Base-by-base conservation (phyloP, 2,329 filamentous ascomycete species). In the Aspergillus sp. region DNA sequence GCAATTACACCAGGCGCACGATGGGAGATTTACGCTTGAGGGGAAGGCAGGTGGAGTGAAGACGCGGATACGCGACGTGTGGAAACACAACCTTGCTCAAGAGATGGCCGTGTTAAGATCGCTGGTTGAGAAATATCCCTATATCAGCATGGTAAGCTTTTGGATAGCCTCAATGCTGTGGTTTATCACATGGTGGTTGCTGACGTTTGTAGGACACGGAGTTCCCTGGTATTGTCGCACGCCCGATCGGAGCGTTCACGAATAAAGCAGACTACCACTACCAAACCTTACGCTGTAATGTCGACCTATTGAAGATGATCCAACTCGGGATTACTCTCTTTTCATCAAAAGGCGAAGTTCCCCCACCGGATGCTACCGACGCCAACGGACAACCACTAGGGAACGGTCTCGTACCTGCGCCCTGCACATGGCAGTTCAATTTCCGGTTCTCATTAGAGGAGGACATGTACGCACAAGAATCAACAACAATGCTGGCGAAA, bases 181-280 rank as follows among this genome's bases (percentile, higher is more conserved):
- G 13, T 38, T 15, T 23, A 17, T n/a, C 19, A 28, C 15, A 19
- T 8, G 7, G 22, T 28, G 11, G 23, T 38, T 56, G 25, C 57
- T 63, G 28, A 55, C 9, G 41, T 13, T 6, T 61, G 55, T 74
- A 97, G 93, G 95, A 99, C 76, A 97, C 95, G 25, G 94, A 98
- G 76, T 99, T 99, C 71, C 95, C 95, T n/a, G 95, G 95, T 60
- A 93, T 99, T 57, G 94, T 99, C 57, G 92, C 94, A 28, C 87
- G 95, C 68, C 95, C 95, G 2, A 98, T 99, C 84, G 95, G 95
- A 53, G 88, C 90, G 59, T 99, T 99, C 77, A 88, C 91, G 62
- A 95, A 91, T 62, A 98, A 97, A 81, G 95, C 93, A 67, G 94
- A 97, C 72, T 99, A 99, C 75, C 95, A 99, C 76, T 99, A 99